Base-by-base conservation (phyloP, 805 yeast species). In the Debaryomyces castellii region DNA sequence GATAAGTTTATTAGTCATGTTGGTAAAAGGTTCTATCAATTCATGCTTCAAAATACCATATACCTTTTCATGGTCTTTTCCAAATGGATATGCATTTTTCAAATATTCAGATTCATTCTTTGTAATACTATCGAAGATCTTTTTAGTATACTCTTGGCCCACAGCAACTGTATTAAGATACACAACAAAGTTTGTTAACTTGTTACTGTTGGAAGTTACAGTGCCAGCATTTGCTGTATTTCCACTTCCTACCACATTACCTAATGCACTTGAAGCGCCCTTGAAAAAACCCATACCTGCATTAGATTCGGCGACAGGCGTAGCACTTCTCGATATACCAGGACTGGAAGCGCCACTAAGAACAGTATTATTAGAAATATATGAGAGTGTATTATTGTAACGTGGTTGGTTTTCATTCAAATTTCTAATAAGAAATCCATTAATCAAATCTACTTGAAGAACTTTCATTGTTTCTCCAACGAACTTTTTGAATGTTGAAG, bases 161-260 rank as follows among this genome's bases (percentile, higher is more conserved):
- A 83, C 66, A 9, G 85, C 81, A 4, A 90, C 70, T 1, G 95
- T 83, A 63, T 92, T 91, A 48, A 90, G 68, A 47, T 85, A 79
- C 1, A 87, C 68, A 34, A 89, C 66, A 58, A 81, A 90, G 12
- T 78, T 79, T 25, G 80, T 74, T 12, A 87, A 62, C 46, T 79
- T 75, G 3, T 74, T 67, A 40, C 66, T 63, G 46, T 69, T 71
- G 7, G 78, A 76, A 16, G 51, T 44, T 39, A 51, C 49, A 5
- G 52, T 59, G 20, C 51, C 52, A 2, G 58, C 54, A 30, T 5
- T 8, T 16, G 18, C 18, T 3, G 9, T 11, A 6, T 56, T 45
- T 1, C 59, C 57, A 20, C 62, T 50, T n/a, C 64, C 60, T 8
- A 71, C 76, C 2, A 71, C 76, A 44, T 66, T 70, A n/a, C 74